A percentile compares a stretch with the other conserved stretches of the same genome.
phyloP scores from a whole-genome alignment of 371 early-diverging fungal species.

The Blakeslea trispora region DNA sequence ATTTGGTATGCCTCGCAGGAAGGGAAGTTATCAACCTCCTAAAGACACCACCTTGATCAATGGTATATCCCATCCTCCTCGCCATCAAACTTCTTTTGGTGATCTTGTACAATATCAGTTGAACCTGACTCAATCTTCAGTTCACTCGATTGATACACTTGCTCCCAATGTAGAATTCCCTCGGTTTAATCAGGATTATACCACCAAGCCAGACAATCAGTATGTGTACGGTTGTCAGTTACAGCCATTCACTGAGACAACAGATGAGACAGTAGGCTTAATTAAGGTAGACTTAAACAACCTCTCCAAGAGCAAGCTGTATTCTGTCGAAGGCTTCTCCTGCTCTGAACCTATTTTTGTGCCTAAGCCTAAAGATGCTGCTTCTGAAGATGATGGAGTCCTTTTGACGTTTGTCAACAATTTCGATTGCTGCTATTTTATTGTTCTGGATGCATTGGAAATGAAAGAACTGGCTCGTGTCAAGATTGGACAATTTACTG shows the following conservation, averaged over 20 bases:
- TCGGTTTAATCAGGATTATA: conserved; percentile 21
- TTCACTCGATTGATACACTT: conserved; percentile 21
- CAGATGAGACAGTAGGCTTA: conserved; percentile 34
- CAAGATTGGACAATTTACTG: conserved; percentile 47
- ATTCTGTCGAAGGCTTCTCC: conserved; percentile 35
- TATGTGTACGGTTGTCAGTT: conserved; percentile 54
- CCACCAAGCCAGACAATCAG: not conserved
- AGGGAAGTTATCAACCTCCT: conserved; percentile 13
- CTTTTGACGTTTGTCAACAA: conserved; percentile 52
- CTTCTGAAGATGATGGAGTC: conserved; percentile 70
- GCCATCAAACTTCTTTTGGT: conserved; percentile 31
- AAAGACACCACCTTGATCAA: conserved; percentile 7
- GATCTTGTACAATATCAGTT: conserved; percentile 32
- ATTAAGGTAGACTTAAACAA: conserved; percentile 48
- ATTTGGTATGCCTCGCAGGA: conserved; percentile 26
- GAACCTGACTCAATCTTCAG: conserved; percentile 14
- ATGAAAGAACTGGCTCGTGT: conserved; percentile 56
- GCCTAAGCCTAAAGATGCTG: conserved; percentile 38
- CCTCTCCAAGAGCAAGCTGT: conserved; percentile 11
- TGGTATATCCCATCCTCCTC: conserved; percentile 23
- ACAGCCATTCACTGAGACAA: conserved; percentile 24
- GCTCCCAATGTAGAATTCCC: conserved; percentile 56
- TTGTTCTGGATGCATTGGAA: conserved; percentile 55
- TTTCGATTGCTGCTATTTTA: conserved; percentile 46
- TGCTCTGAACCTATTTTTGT: conserved; percentile 72